These are phyloP conservation scores for Ophiostoma populinum DNA, from an alignment of 2,329 filamentous ascomycete genomes.

Conservation along the genomic window DNA sequence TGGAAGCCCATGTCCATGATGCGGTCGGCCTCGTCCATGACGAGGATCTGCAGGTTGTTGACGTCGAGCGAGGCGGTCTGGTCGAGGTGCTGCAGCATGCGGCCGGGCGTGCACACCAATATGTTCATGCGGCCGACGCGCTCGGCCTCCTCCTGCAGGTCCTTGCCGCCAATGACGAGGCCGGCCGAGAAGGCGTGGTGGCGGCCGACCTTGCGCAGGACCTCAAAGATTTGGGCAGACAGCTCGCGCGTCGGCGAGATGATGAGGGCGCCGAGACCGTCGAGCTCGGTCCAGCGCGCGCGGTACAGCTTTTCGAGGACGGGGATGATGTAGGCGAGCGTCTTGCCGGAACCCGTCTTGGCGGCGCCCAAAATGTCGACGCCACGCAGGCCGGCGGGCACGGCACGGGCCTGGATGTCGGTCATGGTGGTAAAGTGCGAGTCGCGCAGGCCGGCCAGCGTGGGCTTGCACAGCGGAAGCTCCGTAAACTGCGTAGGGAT, in stretches of 20 bases:
- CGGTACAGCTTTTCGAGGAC: conserved; percentile 86
- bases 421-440: conserved; percentile 84
- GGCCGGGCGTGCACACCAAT: conserved; percentile 81
- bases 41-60: conserved; percentile 79
- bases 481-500: conserved; percentile 55
- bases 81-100: conserved; percentile 89
- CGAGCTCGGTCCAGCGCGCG: conserved; percentile 72
- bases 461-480: conserved; percentile 71
- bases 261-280: conserved; percentile 83
- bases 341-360: conserved; percentile 94
- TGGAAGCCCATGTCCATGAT: conserved; percentile 98
- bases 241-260: conserved; percentile 89
- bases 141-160: conserved; percentile 69
- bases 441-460: conserved; percentile 59
- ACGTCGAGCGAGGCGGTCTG: conserved; percentile 83
- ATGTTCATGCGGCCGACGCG: conserved; percentile 89
- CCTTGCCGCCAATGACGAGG: conserved; percentile 86
- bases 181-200: conserved; percentile 86
- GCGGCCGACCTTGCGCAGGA: conserved; percentile 74
- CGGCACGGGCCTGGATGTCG: conserved; percentile 79
- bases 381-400: conserved; percentile 72
- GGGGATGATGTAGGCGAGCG: conserved; percentile 78
- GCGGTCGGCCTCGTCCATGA: conserved; percentile 88
- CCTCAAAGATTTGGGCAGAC: conserved; percentile 92
- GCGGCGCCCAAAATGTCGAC: conserved; percentile 83